Base-by-base conservation (phyloP, 257 asterid genomes). In the Marsdenia floribunda region DNA sequence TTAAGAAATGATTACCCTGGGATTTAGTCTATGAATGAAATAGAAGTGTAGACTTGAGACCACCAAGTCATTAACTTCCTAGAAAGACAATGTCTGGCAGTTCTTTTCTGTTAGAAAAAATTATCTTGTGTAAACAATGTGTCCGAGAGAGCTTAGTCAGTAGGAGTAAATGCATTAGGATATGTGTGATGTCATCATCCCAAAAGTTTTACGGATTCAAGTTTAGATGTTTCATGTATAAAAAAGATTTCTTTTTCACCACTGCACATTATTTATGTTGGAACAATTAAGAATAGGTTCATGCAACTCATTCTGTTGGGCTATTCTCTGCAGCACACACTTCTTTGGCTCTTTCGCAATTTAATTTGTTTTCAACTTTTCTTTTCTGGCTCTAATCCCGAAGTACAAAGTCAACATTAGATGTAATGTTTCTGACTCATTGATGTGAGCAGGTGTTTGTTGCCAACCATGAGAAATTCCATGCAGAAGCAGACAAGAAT, bases 401-500 rank as follows among this genome's bases (percentile, higher is more conserved):
- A 5, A 16, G 16, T 1, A 19, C 29, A 3, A 64, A 63, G 42
- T 44, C 18, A 7, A 21, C 3, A 3, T 8, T 24, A 16, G n/a
- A 44, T 33, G 22, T 59, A 16, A 52, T 42, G 59, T 58, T 60
- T 50, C 58, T 77, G 46, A 75, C 37, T 57, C n/a, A 13, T 60
- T 64, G 68, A 40, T 61, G 70, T 49, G 8, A 58, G 82, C 87
- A 93, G 98, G 83, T 79, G 74, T 82, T 88, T 40, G 73, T 89
- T 63, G 89, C 87, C 29, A 72, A 82, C 75, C 93, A 70, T 71
- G 93, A 91, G 81, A 89, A 88, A 80, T 90, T 93, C 74, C 92
- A 88, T 77, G 95, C 87, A 12, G 97, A 91, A 75, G 96, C 89
- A 40, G 96, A 87, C 83, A 81, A 88, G 85, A 83, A 86, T 70